These are phyloP conservation scores for Apiotrichum akiyoshidainum DNA, from an alignment of 1,284 basidiomycete genomes.

Conservation along the genomic window DNA sequence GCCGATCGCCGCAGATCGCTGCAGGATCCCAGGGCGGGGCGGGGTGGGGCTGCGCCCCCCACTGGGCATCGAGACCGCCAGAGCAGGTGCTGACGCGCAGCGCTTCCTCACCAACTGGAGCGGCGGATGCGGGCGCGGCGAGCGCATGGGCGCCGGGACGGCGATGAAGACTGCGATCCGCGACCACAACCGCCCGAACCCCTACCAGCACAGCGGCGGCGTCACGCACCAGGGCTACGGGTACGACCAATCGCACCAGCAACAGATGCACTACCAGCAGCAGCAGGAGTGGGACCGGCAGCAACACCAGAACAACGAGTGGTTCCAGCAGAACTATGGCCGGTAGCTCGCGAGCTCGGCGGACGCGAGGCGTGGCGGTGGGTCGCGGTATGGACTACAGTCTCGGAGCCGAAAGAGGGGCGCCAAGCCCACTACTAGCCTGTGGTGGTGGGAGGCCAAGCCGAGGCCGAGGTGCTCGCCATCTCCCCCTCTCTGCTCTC, in stretches of 20 bases:
- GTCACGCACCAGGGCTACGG: neutral
- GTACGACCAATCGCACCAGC: neutral
- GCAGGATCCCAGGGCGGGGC: too few species aligned
- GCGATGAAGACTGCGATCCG: neutral
- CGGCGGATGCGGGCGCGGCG: neutral
- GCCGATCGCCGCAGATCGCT: too few species aligned
- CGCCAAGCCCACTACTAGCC: too few species aligned
- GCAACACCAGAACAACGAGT: conserved; percentile 3
- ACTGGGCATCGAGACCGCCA: too few species aligned
- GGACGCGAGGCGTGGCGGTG: neutral
- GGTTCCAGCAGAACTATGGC: conserved; percentile 3
- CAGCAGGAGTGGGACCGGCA: conserved; percentile 6
- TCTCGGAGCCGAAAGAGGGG: too few species aligned
- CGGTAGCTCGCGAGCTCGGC: neutral
- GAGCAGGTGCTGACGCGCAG: neutral
- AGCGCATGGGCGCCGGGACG: neutral
- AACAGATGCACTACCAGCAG: neutral
- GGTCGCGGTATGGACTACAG: neutral
- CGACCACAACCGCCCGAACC: neutral
- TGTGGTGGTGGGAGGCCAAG: too few species aligned
- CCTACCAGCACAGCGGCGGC: neutral
- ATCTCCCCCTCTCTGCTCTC: too few species aligned
- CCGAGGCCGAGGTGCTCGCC: too few species aligned
- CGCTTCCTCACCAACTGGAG: too few species aligned
- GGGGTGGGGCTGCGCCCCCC: too few species aligned